Evolutionary conservation across 768 basidiomycete species (phyloP).

Genomic region (Tricholomella constricta): DNA sequence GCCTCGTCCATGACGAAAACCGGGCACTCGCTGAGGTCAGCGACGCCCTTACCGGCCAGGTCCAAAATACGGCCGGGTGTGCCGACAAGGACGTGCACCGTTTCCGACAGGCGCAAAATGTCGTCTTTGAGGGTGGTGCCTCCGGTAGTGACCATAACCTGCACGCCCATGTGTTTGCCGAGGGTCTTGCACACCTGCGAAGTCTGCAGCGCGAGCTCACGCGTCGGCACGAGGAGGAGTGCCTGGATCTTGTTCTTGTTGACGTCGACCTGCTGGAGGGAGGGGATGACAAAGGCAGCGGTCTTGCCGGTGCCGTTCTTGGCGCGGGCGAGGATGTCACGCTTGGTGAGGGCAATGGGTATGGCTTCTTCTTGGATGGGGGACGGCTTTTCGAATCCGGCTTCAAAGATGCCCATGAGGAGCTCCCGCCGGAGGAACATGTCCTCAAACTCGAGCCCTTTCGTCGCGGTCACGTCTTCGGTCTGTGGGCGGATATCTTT

Average conservation of each 20-base stretch:
- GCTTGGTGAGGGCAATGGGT: conserved; percentile 88
- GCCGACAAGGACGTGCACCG: conserved; percentile 95
- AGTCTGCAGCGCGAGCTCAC: conserved; percentile 96
- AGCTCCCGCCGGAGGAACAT: conserved; percentile 91
- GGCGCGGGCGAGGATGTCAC: conserved; percentile 93
- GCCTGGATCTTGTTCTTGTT: conserved; percentile 89
- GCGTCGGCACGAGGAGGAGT: conserved; percentile 95
- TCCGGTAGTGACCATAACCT: conserved; percentile 99
- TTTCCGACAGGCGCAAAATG: conserved; percentile 86
- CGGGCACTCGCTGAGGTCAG: conserved; percentile 91
- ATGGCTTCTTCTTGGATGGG: conserved; percentile 99
- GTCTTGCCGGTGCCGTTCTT: conserved; percentile 99
- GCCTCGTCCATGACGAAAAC: conserved; percentile 99
- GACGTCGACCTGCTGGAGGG: conserved; percentile 90
- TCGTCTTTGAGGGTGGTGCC: conserved; percentile 98
- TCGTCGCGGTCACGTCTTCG: conserved; percentile 93
- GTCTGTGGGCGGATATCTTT: conserved; percentile 95
- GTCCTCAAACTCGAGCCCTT: conserved; percentile 95
- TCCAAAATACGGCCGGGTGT: conserved; percentile 97
- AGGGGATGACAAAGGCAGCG: conserved; percentile 97
- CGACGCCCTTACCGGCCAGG: conserved; percentile 88
- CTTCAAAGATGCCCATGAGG: conserved; percentile 99
- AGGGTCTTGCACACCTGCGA: conserved; percentile 98
- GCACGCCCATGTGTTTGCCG: conserved; percentile 91
- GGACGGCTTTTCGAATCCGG: conserved; percentile 94